These are phyloP conservation scores for Candida oleophila DNA, from an alignment of 805 yeast genomes.

Conservation along the genomic window DNA sequence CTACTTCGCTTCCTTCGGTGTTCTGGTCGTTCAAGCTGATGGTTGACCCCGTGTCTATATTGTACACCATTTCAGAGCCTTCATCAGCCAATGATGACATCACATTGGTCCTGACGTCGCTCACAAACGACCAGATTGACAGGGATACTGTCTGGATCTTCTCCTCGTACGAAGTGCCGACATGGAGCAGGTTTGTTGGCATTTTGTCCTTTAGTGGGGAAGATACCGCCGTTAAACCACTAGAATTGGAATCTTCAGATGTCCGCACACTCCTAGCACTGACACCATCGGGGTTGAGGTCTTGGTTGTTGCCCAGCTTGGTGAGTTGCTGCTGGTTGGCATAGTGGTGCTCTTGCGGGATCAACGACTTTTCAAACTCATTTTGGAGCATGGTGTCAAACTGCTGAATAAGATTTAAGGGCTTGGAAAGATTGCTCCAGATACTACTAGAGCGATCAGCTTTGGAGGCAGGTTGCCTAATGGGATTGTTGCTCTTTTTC, in stretches of 20 bases:
- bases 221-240: background rate
- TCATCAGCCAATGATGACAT: slow-evolving; percentile 22
- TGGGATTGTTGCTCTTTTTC: background rate
- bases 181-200: background rate
- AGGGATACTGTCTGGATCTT: slow-evolving; percentile 36
- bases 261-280: slow-evolving; percentile 11
- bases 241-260: slow-evolving; percentile 24
- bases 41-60: slow-evolving; percentile 27
- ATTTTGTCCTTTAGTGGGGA: slow-evolving; percentile 11
- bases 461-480: background rate
- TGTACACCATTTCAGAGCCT: slow-evolving; percentile 15
- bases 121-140: slow-evolving; percentile 44
- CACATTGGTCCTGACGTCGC: slow-evolving; percentile 38
- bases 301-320: background rate
- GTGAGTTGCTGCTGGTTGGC: background rate
- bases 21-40: slow-evolving; percentile 6
- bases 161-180: slow-evolving; percentile 3
- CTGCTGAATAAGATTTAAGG: slow-evolving; percentile 62
- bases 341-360: slow-evolving; percentile 10
- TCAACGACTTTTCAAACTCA: slow-evolving; percentile 56
- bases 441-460: slow-evolving; percentile 19
- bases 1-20: background rate
- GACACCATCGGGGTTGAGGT: slow-evolving; percentile 1
- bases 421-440: slow-evolving; percentile 45
- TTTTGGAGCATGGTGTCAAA: slow-evolving; percentile 65